Conservation (phyloP, 768 basidiomycete species). For the Suillus brevipes region DNA sequence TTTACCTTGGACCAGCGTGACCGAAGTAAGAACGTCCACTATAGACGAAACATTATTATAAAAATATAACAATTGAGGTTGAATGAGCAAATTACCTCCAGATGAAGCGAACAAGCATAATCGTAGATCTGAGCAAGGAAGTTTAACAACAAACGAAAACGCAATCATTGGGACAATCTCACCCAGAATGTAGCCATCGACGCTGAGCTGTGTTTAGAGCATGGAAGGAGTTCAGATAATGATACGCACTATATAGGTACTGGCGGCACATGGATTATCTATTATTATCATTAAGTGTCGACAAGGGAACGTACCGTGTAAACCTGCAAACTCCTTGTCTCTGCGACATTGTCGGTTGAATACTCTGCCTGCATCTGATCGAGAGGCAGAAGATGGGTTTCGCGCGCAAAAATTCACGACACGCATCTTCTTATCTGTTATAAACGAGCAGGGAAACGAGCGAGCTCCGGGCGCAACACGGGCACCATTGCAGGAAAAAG, state of each 20-base stretch:
- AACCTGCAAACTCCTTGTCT: not conserved
- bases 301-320: not conserved
- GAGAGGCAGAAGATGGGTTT: not conserved
- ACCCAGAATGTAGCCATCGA: slow-evolving; percentile 7
- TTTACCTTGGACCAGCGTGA: slow-evolving; percentile 3
- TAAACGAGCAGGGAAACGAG: not conserved
- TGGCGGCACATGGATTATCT: not conserved
- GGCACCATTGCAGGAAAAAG: not conserved
- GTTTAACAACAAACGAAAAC: not conserved
- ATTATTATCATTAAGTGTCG: not conserved
- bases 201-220: not conserved
- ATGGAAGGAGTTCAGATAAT: not conserved
- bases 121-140: not conserved
- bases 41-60: not conserved
- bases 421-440: not conserved
- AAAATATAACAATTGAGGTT: not conserved
- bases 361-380: not conserved
- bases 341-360: not conserved
- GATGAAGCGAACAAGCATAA: not conserved
- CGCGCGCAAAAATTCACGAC: not conserved
- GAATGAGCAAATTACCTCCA: not conserved
- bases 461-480: not conserved
- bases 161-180: not conserved
- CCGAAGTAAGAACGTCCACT: not conserved
- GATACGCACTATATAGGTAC: slow-evolving; percentile 1